These are phyloP conservation scores for Ascochyta pisi DNA, from an alignment of 2,329 filamentous ascomycete species.

Conservation along the genomic window DNA sequence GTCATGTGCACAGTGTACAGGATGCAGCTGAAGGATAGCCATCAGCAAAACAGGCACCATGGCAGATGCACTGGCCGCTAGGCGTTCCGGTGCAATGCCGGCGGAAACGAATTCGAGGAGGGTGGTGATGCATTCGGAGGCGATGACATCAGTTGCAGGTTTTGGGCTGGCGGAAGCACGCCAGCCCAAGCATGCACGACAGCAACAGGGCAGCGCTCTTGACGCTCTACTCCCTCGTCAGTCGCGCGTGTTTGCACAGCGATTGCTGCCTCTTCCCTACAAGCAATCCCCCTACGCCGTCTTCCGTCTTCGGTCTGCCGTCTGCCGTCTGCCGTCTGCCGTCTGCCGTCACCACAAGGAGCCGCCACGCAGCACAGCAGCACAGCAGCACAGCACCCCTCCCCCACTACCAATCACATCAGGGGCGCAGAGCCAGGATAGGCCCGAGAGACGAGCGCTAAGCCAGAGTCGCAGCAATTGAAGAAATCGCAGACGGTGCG, in stretches of 20 bases:
- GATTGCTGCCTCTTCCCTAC: background rate
- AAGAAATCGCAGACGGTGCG: constrained; percentile 36
- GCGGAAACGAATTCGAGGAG: background rate
- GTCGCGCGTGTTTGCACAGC: background rate
- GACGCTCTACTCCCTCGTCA: background rate
- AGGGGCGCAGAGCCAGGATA: constrained; percentile 22
- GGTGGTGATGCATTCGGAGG: constrained; percentile 12
- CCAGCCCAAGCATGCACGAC: constrained; percentile 4
- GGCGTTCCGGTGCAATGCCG: constrained; percentile 7
- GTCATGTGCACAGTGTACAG: no score
- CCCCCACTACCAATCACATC: constrained; percentile 26
- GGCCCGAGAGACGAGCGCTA: constrained; percentile 45
- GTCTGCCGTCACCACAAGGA: no score
- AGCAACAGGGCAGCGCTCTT: constrained; percentile 1
- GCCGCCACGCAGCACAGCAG: no score
- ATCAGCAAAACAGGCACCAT: constrained; percentile 6
- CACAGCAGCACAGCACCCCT: constrained; percentile 7
- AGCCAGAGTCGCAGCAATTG: constrained; percentile 40
- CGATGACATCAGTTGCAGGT: constrained; percentile 17
- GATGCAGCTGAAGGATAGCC: no score
- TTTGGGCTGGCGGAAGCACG: background rate
- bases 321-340: no score
- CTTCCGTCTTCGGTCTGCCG: no score
- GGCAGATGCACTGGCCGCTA: constrained; percentile 8
- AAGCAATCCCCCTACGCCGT: no score